Percentiles rank a stretch among this genome's conserved stretches.
These are phyloP conservation scores for Cryphonectria parasitica DNA, from an alignment of 2,329 filamentous ascomycete genomes.

Conservation along the genomic window DNA sequence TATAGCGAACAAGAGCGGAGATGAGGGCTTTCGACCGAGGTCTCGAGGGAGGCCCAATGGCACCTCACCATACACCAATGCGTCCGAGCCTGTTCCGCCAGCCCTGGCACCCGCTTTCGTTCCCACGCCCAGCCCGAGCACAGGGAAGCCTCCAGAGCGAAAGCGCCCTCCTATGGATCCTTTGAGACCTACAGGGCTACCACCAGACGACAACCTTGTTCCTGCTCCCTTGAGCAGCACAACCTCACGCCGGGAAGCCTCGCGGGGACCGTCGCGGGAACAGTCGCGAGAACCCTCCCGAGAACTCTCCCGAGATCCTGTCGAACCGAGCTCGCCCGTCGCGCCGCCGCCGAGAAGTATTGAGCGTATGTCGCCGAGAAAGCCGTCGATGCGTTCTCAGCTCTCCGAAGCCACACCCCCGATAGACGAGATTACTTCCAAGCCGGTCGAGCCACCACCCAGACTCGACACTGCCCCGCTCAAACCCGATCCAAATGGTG, in stretches of 20 bases:
- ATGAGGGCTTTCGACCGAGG: constrained; percentile 52
- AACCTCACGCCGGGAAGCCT: constrained; percentile 48
- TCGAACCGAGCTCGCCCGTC: constrained; percentile 25
- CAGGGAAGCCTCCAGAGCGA: constrained; percentile 57
- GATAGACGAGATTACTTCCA: constrained; percentile 40
- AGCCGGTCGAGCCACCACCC: constrained; percentile 18
- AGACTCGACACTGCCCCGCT: constrained; percentile 23
- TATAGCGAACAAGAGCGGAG: constrained; percentile 56
- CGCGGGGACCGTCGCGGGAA: constrained; percentile 25
- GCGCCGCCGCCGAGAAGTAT: constrained; percentile 54
- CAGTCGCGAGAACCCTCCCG: constrained; percentile 5
- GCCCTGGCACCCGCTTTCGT: constrained; percentile 31
- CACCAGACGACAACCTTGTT: constrained; percentile 57
- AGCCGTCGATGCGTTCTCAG: constrained; percentile 44
- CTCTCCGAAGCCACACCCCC: constrained; percentile 38
- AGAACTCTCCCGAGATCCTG: constrained; percentile 16
- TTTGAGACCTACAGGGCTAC: constrained; percentile 50
- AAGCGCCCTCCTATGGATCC: constrained; percentile 70
- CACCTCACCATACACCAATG: constrained; percentile 31
- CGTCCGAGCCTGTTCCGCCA: constrained; percentile 34
- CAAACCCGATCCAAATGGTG: constrained; percentile 23
- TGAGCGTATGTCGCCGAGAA: constrained; percentile 51
- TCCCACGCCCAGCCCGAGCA: constrained; percentile 18
- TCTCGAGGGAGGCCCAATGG: constrained; percentile 52
- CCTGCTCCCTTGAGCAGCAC: constrained; percentile 62